phyloP scores from a whole-genome alignment of 2,329 filamentous ascomycete genomes.

The Plenodomus lindquistii region DNA sequence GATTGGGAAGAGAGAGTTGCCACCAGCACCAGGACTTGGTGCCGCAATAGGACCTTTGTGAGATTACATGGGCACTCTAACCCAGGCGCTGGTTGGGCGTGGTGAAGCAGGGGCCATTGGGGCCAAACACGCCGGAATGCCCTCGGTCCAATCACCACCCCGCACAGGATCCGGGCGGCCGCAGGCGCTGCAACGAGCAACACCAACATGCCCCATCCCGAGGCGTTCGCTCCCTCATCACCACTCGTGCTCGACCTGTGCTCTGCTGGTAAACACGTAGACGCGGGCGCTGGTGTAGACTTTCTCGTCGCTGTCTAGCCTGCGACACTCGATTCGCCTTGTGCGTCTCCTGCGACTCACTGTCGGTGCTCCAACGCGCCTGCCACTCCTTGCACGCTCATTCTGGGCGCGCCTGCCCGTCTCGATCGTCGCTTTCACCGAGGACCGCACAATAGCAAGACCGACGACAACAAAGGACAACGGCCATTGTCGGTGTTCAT shows the following conservation, averaged over 20 bases:
- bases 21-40: neutral
- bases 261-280: slow-evolving; percentile 24
- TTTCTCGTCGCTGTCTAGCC: slow-evolving; percentile 27
- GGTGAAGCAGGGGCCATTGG: slow-evolving; percentile 26
- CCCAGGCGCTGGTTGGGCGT: slow-evolving; percentile 14
- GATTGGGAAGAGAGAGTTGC: too few species aligned
- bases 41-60: neutral
- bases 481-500: slow-evolving; percentile 11
- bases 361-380: slow-evolving; percentile 22
- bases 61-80: slow-evolving; percentile 23
- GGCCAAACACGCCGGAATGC: slow-evolving; percentile 16
- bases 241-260: slow-evolving; percentile 28
- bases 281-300: slow-evolving; percentile 28
- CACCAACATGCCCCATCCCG: slow-evolving; percentile 5
- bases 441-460: slow-evolving; percentile 13
- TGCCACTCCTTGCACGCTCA: slow-evolving; percentile 22
- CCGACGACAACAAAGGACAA: slow-evolving; percentile 2
- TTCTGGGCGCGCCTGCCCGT: slow-evolving; percentile 7
- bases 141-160: slow-evolving; percentile 18
- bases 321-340: slow-evolving; percentile 12
- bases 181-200: slow-evolving; percentile 11
- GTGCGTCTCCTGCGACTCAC: slow-evolving; percentile 15
- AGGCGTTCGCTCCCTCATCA: slow-evolving; percentile 19
- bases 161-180: slow-evolving; percentile 15
- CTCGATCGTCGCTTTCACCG: slow-evolving; percentile 19